phyloP scores from a whole-genome alignment of 352 stramenopile genomes.

The Aphanomyces invadans region DNA sequence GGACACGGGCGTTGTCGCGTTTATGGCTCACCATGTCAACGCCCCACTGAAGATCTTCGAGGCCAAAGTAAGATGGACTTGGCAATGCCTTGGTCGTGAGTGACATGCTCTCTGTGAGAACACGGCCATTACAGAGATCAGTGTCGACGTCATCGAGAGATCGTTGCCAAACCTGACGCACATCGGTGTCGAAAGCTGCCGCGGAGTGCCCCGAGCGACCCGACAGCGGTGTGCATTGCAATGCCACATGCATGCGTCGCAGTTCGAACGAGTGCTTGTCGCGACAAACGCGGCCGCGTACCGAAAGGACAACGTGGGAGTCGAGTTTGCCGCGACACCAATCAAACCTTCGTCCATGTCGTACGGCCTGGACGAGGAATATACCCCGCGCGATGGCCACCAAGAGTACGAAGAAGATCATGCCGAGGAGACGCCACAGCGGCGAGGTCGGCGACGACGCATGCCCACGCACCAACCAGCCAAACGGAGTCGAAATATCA shows the following conservation, averaged over 20 bases:
- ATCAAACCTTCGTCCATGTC: not conserved
- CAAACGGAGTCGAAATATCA: not conserved
- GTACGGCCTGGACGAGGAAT: not conserved
- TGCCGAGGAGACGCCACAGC: not conserved
- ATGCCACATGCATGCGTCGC: not conserved
- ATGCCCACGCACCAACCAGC: not conserved
- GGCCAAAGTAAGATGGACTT: not conserved
- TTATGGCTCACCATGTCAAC: not conserved
- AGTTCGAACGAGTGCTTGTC: not conserved
- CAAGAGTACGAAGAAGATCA: not conserved
- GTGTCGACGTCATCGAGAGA: not conserved
- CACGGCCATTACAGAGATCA: not conserved
- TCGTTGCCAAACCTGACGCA: not conserved
- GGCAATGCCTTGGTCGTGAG: not conserved
- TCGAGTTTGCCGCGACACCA: not conserved
- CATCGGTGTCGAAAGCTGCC: not conserved
- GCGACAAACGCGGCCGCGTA: constrained; percentile 7
- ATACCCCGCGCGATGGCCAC: not conserved
- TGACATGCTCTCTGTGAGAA: not conserved
- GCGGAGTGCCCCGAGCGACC: not conserved
- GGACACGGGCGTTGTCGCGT: not conserved
- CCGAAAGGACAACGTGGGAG: not conserved
- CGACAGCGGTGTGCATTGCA: constrained; percentile 1
- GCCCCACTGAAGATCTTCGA: not conserved
- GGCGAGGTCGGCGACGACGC: not conserved